These are phyloP conservation scores for Ceratobasidium sp. DNA, from an alignment of 1,284 basidiomycete genomes.

Conservation along the genomic window DNA sequence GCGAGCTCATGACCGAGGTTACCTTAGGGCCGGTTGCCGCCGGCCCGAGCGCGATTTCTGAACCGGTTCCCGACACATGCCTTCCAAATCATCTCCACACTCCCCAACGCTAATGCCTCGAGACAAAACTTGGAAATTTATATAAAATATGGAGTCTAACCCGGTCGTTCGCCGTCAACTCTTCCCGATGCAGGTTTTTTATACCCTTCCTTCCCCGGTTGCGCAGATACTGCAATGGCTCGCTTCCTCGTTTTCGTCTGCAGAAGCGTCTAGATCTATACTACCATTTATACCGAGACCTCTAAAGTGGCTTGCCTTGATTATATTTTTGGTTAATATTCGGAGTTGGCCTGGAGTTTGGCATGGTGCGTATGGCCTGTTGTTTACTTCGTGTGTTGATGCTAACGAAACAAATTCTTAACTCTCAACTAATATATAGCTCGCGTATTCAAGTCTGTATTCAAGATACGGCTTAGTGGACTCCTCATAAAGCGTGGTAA, in stretches of 20 bases:
- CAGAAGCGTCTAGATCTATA: constrained; percentile 42
- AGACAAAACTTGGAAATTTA: not conserved
- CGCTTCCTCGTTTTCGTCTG: constrained; percentile 19
- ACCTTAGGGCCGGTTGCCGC: constrained; percentile 32
- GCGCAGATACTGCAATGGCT: constrained; percentile 27
- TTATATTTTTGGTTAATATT: constrained; percentile 48
- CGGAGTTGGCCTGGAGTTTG: constrained; percentile 50
- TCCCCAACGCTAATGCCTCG: constrained; percentile 36
- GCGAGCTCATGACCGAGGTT: not conserved
- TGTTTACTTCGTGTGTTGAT: not conserved
- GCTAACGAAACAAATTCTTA: too few species aligned
- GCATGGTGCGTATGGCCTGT: constrained; percentile 47
- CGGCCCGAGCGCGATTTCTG: not conserved
- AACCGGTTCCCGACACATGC: constrained; percentile 15
- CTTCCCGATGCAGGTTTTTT: constrained; percentile 26
- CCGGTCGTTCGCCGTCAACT: constrained; percentile 12
- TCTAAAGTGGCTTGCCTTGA: constrained; percentile 46
- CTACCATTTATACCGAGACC: constrained; percentile 50
- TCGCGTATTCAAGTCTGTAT: constrained; percentile 31
- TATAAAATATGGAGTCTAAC: constrained; percentile 28
- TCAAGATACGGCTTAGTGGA: constrained; percentile 10
- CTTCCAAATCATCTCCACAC: constrained; percentile 14
- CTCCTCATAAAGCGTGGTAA: not conserved
- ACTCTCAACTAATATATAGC: not conserved
- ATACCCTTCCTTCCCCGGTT: constrained; percentile 11